phyloP scores from a whole-genome alignment of 345 rosid species.

The Lagerstroemia speciosa region DNA sequence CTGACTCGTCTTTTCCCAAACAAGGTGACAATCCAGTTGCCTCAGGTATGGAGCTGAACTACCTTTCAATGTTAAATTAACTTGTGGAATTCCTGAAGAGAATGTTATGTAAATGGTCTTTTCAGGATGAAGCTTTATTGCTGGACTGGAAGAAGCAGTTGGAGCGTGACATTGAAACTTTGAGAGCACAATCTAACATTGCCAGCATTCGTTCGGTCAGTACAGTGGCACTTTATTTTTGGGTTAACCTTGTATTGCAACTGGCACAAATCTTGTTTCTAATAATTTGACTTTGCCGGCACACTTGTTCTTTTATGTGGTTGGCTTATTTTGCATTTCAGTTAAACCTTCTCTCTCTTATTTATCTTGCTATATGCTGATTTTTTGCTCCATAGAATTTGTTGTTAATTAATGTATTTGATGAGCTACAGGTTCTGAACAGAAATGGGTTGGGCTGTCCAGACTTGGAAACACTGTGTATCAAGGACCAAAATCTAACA shows the following conservation, averaged over 20 bases:
- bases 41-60: slow-evolving; percentile 57
- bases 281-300: no score
- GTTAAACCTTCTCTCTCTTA: background rate
- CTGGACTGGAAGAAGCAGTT: slow-evolving; percentile 92
- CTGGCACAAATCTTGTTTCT: background rate
- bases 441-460: slow-evolving; percentile 66
- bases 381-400: background rate
- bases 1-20: slow-evolving; percentile 84
- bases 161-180: slow-evolving; percentile 82
- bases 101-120: slow-evolving; percentile 17
- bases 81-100: background rate
- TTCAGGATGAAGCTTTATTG: slow-evolving; percentile 79
- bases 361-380: background rate
- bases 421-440: slow-evolving; percentile 50
- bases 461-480: slow-evolving; percentile 58
- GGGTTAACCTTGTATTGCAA: background rate
- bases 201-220: slow-evolving; percentile 67
- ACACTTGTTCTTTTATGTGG: no score
- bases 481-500: slow-evolving; percentile 76
- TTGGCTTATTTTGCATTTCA: background rate
- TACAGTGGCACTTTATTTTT: background rate
- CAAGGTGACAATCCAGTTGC: slow-evolving; percentile 90
- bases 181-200: slow-evolving; percentile 75
- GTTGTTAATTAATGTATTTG: background rate
- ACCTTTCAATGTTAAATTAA: background rate